Evolutionary conservation across 257 asterid species (phyloP), one percentile per base, ranked within the genome.

Genomic region (Misopates orontium): DNA sequence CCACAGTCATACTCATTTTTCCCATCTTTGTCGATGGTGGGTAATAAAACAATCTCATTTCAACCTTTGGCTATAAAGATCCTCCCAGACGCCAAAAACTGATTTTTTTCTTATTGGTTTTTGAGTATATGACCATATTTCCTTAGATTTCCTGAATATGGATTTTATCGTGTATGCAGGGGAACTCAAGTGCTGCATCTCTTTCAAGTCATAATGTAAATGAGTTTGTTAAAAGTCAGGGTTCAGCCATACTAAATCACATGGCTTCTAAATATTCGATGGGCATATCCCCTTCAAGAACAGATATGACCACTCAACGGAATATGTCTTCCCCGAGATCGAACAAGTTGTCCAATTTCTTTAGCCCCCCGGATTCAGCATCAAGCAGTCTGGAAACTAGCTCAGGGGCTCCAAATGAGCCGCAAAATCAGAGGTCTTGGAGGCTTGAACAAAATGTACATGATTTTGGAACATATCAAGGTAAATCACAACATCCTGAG

Each of bases 11-110:
- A 69, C 89, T 68, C 79, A 36, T 68, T 73, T 64, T 64, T 67
- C 47, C 77, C 76, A 49, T 71, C 84, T 32, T 77, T 65, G n/a
- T 67, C 69, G 15, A 56, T 45, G 84, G 85, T 87, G 66, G 73
- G 85, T 73, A 41, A 17, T 39, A 68, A 23, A 19, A 20, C 67
- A 45, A 47, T 25, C 69, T 59, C 36, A 49, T 61, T 62, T 12
- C 21, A 31, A 71, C 71, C 36, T 48, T 56, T 56, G 44, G 61
- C 50, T 44, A 71, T 56, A 3, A 13, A 72, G 60, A 24, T 57
- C 67, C 52, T 51, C 39, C 56, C 44, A 21, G 69, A 45, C 4
- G 49, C 24, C 9, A 36, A 28, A 25, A 62, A 11, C 9, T 0
- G n/a, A 24, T 18, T 39, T 8, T 32, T 64, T 36, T 63, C 44